Conservation (phyloP, 2,329 filamentous ascomycete genomes). For the Calonectria pteridis region DNA sequence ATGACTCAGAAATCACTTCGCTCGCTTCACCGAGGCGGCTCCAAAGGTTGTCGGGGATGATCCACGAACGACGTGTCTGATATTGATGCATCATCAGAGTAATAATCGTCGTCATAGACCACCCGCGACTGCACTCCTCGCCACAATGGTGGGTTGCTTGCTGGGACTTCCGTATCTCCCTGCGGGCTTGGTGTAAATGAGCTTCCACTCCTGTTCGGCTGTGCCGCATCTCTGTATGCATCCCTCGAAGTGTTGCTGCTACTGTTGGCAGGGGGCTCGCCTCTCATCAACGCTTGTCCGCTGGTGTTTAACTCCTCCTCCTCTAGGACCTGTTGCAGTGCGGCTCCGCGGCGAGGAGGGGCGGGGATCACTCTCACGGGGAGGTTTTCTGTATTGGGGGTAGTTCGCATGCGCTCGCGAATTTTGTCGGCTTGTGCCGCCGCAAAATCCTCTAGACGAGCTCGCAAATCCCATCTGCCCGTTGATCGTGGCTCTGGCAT, state of each 20-base stretch:
- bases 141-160: constrained; percentile 57
- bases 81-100: constrained; percentile 47
- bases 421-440: constrained; percentile 71
- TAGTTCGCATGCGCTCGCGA: constrained; percentile 67
- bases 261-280: constrained; percentile 29
- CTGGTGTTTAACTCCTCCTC: constrained; percentile 58
- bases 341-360: constrained; percentile 68
- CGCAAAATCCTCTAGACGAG: constrained; percentile 71
- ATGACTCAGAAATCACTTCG: constrained; percentile 23
- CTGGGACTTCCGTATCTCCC: constrained; percentile 45
- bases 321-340: constrained; percentile 68
- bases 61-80: constrained; percentile 47
- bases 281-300: constrained; percentile 27
- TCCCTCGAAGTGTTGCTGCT: constrained; percentile 42
- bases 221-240: constrained; percentile 37
- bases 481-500: constrained; percentile 27
- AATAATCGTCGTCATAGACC: constrained; percentile 50
- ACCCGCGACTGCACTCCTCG: constrained; percentile 53
- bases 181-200: constrained; percentile 38
- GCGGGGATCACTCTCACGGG: constrained; percentile 73
- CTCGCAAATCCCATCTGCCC: constrained; percentile 67
- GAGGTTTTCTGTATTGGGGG: constrained; percentile 66
- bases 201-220: constrained; percentile 38
- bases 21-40: constrained; percentile 36
- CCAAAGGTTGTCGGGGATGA: constrained; percentile 41